A percentile compares a stretch with the other conserved stretches of the same genome.
Conservation (phyloP, 2,329 filamentous ascomycete species). For the Monilinia aucupariae region DNA sequence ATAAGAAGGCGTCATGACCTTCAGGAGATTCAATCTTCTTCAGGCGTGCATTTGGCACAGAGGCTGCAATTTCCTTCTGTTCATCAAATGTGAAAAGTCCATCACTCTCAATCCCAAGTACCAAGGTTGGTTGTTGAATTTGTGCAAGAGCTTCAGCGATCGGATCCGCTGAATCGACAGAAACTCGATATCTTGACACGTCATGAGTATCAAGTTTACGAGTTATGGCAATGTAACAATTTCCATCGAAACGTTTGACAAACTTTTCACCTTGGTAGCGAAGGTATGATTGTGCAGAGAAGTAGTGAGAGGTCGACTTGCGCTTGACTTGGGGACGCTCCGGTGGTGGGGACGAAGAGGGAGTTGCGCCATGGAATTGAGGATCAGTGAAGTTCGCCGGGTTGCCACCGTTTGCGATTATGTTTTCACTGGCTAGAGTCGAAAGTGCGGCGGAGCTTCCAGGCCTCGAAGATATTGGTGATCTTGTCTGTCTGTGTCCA, state of each 20-base stretch:
- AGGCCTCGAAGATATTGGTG: constrained; percentile 42
- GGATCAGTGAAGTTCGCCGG: constrained; percentile 51
- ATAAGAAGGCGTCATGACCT: constrained; percentile 90
- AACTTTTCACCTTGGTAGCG: constrained; percentile 97
- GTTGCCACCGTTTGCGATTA: constrained; percentile 24
- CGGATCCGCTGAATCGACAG: constrained; percentile 36
- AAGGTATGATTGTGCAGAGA: constrained; percentile 95
- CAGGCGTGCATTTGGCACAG: constrained; percentile 70
- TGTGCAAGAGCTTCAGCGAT: constrained; percentile 70
- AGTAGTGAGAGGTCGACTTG: constrained; percentile 69
- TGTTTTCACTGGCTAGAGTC: constrained; percentile 17
- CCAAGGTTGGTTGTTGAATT: constrained; percentile 83
- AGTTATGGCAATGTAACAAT: constrained; percentile 98
- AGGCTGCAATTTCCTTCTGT: constrained; percentile 82
- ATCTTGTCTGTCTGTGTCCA: constrained; percentile 61
- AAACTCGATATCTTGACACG: constrained; percentile 68
- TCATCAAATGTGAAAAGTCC: constrained; percentile 96
- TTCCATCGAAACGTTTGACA: constrained; percentile 93
- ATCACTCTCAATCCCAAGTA: constrained; percentile 91
- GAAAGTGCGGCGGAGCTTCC: constrained; percentile 33
- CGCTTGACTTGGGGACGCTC: constrained; percentile 32
- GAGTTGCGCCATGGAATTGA: constrained; percentile 64
- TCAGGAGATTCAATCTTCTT: constrained; percentile 90
- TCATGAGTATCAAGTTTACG: constrained; percentile 97
- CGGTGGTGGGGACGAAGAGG: constrained; percentile 41